These are phyloP conservation scores for Aeschynomene evenia DNA, from an alignment of 306 rosid genomes.

Conservation along the genomic window DNA sequence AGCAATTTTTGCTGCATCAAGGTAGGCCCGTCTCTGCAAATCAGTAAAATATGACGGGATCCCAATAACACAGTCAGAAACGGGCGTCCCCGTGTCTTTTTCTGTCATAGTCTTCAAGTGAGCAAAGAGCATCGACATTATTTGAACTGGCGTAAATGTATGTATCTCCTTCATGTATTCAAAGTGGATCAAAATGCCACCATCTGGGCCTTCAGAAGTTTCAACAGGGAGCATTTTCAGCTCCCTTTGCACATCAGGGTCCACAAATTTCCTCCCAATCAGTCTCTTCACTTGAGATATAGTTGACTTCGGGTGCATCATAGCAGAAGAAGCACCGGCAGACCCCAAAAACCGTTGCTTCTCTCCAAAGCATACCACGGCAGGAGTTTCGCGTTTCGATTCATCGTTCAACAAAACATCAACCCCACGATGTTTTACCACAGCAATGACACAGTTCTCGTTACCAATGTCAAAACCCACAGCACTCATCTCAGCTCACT, in stretches of 20 bases:
- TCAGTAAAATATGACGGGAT: conserved; percentile 83
- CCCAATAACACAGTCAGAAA: conserved; percentile 88
- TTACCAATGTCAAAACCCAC: conserved; percentile 98
- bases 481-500: conserved; percentile 62
- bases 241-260: conserved; percentile 60
- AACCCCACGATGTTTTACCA: conserved; percentile 85
- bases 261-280: conserved; percentile 61
- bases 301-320: conserved; percentile 80
- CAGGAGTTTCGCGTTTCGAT: conserved; percentile 88
- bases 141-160: conserved; percentile 75
- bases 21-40: conserved; percentile 82
- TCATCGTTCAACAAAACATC: conserved; percentile 90
- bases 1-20: conserved; percentile 79
- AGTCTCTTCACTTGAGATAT: conserved; percentile 91
- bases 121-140: conserved; percentile 85
- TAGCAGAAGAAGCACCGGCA: conserved; percentile 85
- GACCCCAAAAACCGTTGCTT: conserved; percentile 98
- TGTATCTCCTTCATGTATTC: conserved; percentile 55
- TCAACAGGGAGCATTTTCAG: conserved; percentile 62
- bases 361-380: conserved; percentile 83
- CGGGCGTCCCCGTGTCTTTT: conserved; percentile 55
- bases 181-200: conserved; percentile 79
- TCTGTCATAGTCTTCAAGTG: conserved; percentile 75
- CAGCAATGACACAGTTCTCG: conserved; percentile 91
- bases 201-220: conserved; percentile 70